Base-by-base conservation (phyloP, 108 stramenopile genomes). In the Cyclostephanos tholiformis region DNA sequence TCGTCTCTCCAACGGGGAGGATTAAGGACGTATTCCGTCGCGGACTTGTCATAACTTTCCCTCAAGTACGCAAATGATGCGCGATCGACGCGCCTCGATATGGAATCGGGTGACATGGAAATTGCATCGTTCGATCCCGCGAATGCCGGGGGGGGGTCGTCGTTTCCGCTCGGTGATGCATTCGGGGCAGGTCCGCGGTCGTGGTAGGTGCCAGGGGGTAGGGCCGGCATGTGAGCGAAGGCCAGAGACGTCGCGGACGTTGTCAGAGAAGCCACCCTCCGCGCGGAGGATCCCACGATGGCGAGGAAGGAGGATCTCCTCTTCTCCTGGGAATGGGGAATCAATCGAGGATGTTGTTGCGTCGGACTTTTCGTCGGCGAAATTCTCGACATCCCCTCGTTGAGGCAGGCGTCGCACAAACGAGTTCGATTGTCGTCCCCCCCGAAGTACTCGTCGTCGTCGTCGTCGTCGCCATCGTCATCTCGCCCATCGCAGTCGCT, bases 11-110 rank as follows among this genome's bases (percentile, higher is more conserved):
- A 77, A 30, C 68, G 68, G 51, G 76, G 76, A 56, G 76, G 76
- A 44, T 77, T 77, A 53, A 77, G 51, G 35, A 77, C 46, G 64
- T 77, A 77, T 48, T 77, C 76, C 5, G 76, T 30, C 14, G 74
- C 69, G 29, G 60, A 67, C 36, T 43, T 4, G 44, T 72, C 70
- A 4, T 80, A n/a, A 51, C 66, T 80, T 77, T 92, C 89, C 27
- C 81, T 65, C 65, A 92, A 63, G 17, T 90, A 79, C 26, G 88
- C 91, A 39, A 85, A 84, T 0, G 82, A 86, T 19, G 89, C 87
- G 73, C 86, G 78, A 29, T 80, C 63, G 11, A 92, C 67, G 29
- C 89, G 84, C 48, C 78, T 73, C 4, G 74, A 27, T 35, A 88
- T 74, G 22, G 58, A 44, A 9, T 58, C 32, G 7, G 32, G 32